Conservation (phyloP, 2,329 filamentous ascomycete genomes). For the Fusarium decemcellulare region DNA sequence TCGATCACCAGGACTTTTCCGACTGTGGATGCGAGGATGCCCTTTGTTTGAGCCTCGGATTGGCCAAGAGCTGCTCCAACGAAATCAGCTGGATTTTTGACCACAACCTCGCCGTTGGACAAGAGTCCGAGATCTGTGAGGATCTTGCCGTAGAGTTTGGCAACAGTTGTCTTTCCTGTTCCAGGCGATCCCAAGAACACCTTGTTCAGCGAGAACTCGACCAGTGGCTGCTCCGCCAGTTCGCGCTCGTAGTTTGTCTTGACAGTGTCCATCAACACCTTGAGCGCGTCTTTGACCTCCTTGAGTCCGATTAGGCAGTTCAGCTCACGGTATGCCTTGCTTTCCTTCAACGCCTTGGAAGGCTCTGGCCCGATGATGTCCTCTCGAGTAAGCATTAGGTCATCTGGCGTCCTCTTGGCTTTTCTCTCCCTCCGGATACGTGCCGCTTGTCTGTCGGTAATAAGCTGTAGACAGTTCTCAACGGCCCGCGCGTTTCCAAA, state of each 20-base stretch:
- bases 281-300: constrained; percentile 74
- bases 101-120: constrained; percentile 78
- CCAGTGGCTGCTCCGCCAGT: constrained; percentile 69
- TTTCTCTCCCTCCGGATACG: constrained; percentile 66
- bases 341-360: constrained; percentile 63
- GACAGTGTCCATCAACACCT: constrained; percentile 71
- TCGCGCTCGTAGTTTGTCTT: constrained; percentile 77
- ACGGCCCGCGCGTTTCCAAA: constrained; percentile 82
- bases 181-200: constrained; percentile 81
- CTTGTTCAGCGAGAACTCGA: constrained; percentile 75
- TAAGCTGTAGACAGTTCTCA: constrained; percentile 70
- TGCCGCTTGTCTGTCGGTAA: constrained; percentile 71
- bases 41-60: constrained; percentile 81
- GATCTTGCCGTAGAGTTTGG: constrained; percentile 79
- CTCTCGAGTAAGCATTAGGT: constrained; percentile 72
- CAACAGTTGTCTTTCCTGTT: constrained; percentile 83
- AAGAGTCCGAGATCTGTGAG: constrained; percentile 77
- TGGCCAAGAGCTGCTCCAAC: constrained; percentile 73
- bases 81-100: constrained; percentile 83
- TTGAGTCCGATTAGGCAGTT: constrained; percentile 71
- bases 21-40: constrained; percentile 73
- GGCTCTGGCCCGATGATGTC: constrained; percentile 82
- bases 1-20: constrained; percentile 87
- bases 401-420: constrained; percentile 61
- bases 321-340: constrained; percentile 70